These are phyloP conservation scores for Pichia sp. DNA, from an alignment of 1,139 yeast genomes.

Conservation along the genomic window DNA sequence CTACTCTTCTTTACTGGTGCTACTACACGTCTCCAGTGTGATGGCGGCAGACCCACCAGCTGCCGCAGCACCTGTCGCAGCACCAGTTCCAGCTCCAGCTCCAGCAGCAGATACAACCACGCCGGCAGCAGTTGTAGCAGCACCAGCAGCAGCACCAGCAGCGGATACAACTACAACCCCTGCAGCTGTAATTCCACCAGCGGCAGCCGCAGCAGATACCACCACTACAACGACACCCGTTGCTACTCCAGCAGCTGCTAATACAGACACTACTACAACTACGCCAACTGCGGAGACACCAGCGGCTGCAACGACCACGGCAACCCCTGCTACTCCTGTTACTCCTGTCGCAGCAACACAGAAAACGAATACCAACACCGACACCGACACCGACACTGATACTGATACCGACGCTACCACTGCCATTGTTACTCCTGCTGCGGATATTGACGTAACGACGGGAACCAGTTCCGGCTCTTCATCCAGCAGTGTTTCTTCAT, in stretches of 20 bases:
- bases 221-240: neutral
- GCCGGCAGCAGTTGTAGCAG: conserved; percentile 1
- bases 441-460: neutral
- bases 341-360: neutral
- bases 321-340: neutral
- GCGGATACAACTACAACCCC: neutral
- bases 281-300: neutral
- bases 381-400: neutral
- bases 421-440: neutral
- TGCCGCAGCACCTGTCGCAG: conserved; percentile 1
- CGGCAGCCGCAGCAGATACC: neutral
- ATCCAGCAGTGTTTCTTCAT: conserved; percentile 1
- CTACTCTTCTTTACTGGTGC: too few relatives aligned
- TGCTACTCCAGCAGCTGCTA: conserved; percentile 1
- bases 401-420: neutral
- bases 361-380: neutral
- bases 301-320: neutral
- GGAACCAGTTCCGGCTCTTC: conserved; percentile 1
- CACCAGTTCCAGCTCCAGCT: conserved; percentile 1
- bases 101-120: conserved; percentile 4
- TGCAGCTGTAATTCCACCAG: neutral
- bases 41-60: conserved; percentile 1
- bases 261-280: conserved; percentile 4
- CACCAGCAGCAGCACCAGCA: neutral
- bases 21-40: too few relatives aligned